Conservation (phyloP, 768 basidiomycete species). For the Pulveroboletus sp. region DNA sequence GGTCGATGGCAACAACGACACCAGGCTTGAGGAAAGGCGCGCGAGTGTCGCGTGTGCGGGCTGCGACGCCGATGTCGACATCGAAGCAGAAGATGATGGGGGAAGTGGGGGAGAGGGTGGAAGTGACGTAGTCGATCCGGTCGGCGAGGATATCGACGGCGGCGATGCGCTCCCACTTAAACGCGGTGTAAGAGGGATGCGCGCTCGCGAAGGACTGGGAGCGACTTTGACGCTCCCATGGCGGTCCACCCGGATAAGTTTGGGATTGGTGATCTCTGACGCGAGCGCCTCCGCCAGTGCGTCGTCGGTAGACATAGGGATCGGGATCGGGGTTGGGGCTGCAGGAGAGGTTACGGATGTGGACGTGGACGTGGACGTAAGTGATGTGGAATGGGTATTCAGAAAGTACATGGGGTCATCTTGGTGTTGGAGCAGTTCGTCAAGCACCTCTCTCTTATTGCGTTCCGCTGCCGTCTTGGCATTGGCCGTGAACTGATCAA, state of each 20-base stretch:
- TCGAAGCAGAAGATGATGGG: not conserved
- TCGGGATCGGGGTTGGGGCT: constrained; percentile 30
- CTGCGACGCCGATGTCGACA: not conserved
- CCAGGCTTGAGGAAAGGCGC: constrained; percentile 45
- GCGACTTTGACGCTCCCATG: constrained; percentile 13
- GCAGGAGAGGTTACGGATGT: constrained; percentile 11
- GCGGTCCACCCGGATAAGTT: not conserved
- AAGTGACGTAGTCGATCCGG: constrained; percentile 14
- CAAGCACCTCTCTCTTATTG: constrained; percentile 50
- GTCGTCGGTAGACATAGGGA: constrained; percentile 32
- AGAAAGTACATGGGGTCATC: constrained; percentile 69
- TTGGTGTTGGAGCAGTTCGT: constrained; percentile 61
- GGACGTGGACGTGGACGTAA: not conserved
- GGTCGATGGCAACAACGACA: constrained; percentile 40
- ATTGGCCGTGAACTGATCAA: constrained; percentile 54
- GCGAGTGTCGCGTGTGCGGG: constrained; percentile 38
- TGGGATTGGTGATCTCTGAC: constrained; percentile 23
- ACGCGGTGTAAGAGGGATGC: constrained; percentile 18
- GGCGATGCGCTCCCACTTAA: constrained; percentile 23
- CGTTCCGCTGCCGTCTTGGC: constrained; percentile 52
- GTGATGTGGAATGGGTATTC: constrained; percentile 10
- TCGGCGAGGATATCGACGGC: constrained; percentile 19
- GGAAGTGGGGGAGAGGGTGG: constrained; percentile 3
- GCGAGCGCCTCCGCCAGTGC: constrained; percentile 36
- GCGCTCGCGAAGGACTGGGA: constrained; percentile 6